phyloP scores from a whole-genome alignment of 2,329 filamentous ascomycete species.

The Dendrostoma leiphaemia region DNA sequence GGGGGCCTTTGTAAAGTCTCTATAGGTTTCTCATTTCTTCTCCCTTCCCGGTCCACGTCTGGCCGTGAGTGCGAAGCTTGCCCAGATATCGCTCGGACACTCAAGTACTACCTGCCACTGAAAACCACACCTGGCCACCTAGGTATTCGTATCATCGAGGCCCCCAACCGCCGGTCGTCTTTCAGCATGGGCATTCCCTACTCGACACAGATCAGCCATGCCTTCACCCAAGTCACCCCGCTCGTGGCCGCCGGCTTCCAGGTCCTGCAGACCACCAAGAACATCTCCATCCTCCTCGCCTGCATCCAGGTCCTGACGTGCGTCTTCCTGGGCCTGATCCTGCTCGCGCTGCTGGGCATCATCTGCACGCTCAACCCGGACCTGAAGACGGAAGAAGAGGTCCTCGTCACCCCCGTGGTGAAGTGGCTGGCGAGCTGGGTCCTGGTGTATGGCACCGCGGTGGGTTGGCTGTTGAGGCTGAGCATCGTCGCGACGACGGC shows the following conservation, averaged over 20 bases:
- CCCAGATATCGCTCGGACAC: no score
- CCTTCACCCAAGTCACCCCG: slow-evolving; percentile 16
- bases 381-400: slow-evolving; percentile 6
- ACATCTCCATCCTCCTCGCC: slow-evolving; percentile 19
- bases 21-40: background rate
- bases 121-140: no score
- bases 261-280: slow-evolving; percentile 18
- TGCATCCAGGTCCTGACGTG: slow-evolving; percentile 17
- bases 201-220: slow-evolving; percentile 14
- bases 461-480: slow-evolving; percentile 7
- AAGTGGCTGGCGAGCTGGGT: slow-evolving; percentile 17
- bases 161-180: no score
- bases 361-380: slow-evolving; percentile 14
- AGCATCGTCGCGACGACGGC: slow-evolving; percentile 1
- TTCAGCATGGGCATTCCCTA: slow-evolving; percentile 17
- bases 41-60: no score
- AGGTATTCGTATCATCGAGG: no score
- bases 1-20: no score
- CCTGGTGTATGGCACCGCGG: slow-evolving; percentile 9
- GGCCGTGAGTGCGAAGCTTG: no score
- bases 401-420: slow-evolving; percentile 14
- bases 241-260: slow-evolving; percentile 17
- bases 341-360: slow-evolving; percentile 12
- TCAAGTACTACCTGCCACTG: no score
- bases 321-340: slow-evolving; percentile 9